Percentiles rank a stretch among this genome's conserved stretches.
Evolutionary conservation across 495 filamentous ascomycete genomes (phyloP).

Genomic region (Penicillium riverlandense): DNA sequence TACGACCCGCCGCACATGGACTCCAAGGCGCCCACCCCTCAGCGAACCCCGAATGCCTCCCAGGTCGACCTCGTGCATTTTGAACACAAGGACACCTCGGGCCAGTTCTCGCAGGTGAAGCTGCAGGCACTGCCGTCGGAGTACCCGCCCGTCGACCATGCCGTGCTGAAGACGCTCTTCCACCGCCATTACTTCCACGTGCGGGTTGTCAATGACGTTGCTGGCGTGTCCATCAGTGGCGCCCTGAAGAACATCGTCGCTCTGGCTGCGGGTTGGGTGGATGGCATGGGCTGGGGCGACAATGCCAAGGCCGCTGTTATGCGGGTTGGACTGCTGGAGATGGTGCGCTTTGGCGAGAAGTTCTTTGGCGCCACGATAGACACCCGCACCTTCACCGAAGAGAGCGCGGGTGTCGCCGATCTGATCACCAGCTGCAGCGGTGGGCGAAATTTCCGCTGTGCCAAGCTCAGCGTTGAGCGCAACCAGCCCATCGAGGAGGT

Average conservation of each 20-base stretch:
- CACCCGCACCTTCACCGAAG: constrained; percentile 84
- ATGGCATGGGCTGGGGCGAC: constrained; percentile 94
- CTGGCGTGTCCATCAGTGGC: constrained; percentile 89
- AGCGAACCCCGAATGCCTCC: constrained; percentile 47
- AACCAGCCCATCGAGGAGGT: constrained; percentile 77
- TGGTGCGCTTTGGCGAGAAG: constrained; percentile 86
- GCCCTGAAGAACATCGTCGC: constrained; percentile 98
- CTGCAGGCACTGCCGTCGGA: constrained; percentile 68
- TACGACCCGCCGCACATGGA: constrained; percentile 89
- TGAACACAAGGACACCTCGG: constrained; percentile 58
- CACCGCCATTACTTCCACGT: constrained; percentile 98
- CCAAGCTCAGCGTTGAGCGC: constrained; percentile 77
- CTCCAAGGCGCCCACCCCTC: constrained; percentile 62
- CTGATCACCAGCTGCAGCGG: constrained; percentile 89
- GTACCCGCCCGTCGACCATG: constrained; percentile 77
- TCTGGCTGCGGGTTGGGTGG: constrained; percentile 88
- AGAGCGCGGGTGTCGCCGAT: constrained; percentile 93
- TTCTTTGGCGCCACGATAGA: constrained; percentile 81
- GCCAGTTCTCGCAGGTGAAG: constrained; percentile 53
- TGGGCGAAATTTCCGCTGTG: constrained; percentile 90
- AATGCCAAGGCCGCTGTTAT: constrained; percentile 97
- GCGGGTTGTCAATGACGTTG: constrained; percentile 83
- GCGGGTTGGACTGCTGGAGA: constrained; percentile 89
- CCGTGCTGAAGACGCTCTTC: constrained; percentile 74
- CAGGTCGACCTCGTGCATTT: constrained; percentile 53